A percentile compares a stretch with the other conserved stretches of the same genome.
phyloP scores from a whole-genome alignment of 768 basidiomycete species.

The Tulasnella sp. region DNA sequence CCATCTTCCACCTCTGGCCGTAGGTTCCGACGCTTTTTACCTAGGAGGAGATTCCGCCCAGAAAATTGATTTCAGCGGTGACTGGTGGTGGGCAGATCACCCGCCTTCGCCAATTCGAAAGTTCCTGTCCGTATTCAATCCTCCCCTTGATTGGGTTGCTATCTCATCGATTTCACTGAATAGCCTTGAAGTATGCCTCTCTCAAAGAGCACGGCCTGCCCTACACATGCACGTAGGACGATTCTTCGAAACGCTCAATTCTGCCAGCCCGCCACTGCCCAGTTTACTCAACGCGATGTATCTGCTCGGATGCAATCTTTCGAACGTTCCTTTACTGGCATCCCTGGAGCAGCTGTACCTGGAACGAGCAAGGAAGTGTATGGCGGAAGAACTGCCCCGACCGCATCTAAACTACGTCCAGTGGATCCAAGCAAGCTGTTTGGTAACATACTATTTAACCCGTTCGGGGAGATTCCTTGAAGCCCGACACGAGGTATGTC shows the following conservation, averaged over 20 bases:
- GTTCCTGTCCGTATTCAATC: conserved; percentile 13
- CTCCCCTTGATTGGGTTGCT: neutral
- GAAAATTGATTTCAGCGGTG: conserved; percentile 14
- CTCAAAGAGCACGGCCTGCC: conserved; percentile 10
- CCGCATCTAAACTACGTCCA: conserved; percentile 20
- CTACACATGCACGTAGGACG: conserved; percentile 17
- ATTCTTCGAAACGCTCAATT: conserved; percentile 13
- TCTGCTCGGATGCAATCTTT: conserved; percentile 27
- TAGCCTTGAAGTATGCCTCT: conserved; percentile 15
- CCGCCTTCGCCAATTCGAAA: conserved; percentile 12
- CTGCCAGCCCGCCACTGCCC: conserved; percentile 20
- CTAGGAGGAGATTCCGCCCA: neutral
- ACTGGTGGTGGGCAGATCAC: conserved; percentile 22
- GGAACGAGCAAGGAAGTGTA: conserved; percentile 8
- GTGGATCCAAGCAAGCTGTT: conserved; percentile 26
- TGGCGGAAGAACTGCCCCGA: conserved; percentile 16
- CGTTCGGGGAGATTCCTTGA: conserved; percentile 24
- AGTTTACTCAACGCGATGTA: conserved; percentile 28
- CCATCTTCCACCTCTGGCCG: conserved; percentile 3
- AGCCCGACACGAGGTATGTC: conserved; percentile 26
- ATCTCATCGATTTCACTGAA: neutral
- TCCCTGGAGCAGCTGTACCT: conserved; percentile 16
- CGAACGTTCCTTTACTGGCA: conserved; percentile 16
- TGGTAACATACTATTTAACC: conserved; percentile 26
- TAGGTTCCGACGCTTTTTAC: conserved; percentile 10